A percentile compares a stretch with the other conserved stretches of the same genome.
These are phyloP conservation scores for Aspergillus spinulosporus DNA, from an alignment of 2,329 filamentous ascomycete genomes.

Conservation along the genomic window DNA sequence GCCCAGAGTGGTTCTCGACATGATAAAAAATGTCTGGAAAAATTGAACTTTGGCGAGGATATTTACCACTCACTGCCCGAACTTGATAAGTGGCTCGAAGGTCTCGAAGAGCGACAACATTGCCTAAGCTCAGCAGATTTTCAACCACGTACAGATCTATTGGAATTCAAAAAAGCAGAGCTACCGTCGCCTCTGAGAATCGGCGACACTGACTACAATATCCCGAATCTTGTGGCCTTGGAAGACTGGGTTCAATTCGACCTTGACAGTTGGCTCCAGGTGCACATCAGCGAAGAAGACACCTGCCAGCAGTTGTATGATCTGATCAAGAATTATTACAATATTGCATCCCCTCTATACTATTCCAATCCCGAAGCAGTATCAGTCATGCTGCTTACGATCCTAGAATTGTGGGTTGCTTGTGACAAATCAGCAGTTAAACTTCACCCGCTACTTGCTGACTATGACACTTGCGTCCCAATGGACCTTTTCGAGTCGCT, in stretches of 20 bases:
- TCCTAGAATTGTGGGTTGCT: constrained; percentile 61
- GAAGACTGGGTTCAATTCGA: constrained; percentile 52
- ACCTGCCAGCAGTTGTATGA: constrained; percentile 32
- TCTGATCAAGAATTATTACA: constrained; percentile 40
- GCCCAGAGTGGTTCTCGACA: neutral
- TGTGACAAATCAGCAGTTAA: constrained; percentile 52
- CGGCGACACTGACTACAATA: constrained; percentile 15
- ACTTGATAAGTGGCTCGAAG: constrained; percentile 17
- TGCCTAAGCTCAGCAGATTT: neutral
- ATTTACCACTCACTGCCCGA: constrained; percentile 8
- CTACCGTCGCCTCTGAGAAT: neutral
- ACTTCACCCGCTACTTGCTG: constrained; percentile 42
- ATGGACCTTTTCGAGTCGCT: constrained; percentile 19
- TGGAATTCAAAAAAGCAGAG: neutral
- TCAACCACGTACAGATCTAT: neutral
- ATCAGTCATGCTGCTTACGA: constrained; percentile 58
- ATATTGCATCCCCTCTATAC: constrained; percentile 35
- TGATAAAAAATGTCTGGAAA: neutral
- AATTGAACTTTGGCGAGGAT: constrained; percentile 18
- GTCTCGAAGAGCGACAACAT: neutral
- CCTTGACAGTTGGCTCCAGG: constrained; percentile 43
- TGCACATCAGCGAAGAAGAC: constrained; percentile 21
- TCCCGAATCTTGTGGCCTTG: constrained; percentile 40
- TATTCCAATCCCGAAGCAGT: constrained; percentile 44
- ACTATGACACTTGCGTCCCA: constrained; percentile 53